Evolutionary conservation across 2,329 filamentous ascomycete genomes (phyloP).

Genomic region (Colletotrichum horii): DNA sequence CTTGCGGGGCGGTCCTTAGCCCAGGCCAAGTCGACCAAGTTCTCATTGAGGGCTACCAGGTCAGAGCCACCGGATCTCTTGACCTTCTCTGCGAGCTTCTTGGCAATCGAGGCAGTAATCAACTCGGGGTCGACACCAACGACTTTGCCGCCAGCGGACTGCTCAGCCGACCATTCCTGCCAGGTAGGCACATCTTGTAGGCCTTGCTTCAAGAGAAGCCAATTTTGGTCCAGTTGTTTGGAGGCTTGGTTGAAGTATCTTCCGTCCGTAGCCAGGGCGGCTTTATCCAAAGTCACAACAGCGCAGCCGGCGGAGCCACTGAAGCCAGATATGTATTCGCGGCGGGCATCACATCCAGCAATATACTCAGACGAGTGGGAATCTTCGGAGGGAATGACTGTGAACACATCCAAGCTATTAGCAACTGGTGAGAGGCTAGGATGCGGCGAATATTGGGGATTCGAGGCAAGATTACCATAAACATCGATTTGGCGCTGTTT

Average conservation of each 20-base stretch:
- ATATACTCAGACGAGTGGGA: constrained; percentile 98
- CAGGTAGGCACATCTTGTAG: constrained; percentile 94
- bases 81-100: constrained; percentile 83
- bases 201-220: constrained; percentile 90
- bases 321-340: constrained; percentile 93
- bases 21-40: constrained; percentile 94
- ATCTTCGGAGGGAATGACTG: constrained; percentile 96
- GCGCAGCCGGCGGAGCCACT: constrained; percentile 94
- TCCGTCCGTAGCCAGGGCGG: constrained; percentile 91
- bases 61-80: constrained; percentile 83
- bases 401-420: constrained; percentile 34
- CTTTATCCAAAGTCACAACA: constrained; percentile 84
- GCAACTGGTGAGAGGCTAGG: constrained; percentile 23
- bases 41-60: constrained; percentile 76
- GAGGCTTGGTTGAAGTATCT: constrained; percentile 97
- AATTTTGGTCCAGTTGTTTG: constrained; percentile 90
- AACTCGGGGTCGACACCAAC: constrained; percentile 92
- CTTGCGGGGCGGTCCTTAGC: constrained; percentile 72
- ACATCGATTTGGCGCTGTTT: constrained; percentile 84
- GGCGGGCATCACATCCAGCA: constrained; percentile 89
- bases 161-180: constrained; percentile 93
- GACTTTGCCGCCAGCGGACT: constrained; percentile 83
- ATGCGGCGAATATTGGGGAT: neutral
- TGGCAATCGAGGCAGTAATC: constrained; percentile 68
- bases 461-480: constrained; percentile 68